phyloP scores from a whole-genome alignment of 768 basidiomycete genomes.

The Russula olivacea region DNA sequence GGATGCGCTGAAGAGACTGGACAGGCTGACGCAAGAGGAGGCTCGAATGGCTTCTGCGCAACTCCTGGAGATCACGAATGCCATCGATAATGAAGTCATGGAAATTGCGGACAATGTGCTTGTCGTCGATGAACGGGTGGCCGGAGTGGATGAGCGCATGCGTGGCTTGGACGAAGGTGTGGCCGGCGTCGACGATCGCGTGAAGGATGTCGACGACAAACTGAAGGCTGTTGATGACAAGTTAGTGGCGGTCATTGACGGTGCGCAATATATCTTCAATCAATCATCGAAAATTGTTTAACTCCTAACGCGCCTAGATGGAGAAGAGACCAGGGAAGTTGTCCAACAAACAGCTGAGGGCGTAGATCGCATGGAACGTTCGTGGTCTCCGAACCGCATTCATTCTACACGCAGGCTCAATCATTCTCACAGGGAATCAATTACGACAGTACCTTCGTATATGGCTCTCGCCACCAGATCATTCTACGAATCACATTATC shows the following conservation, averaged over 20 bases:
- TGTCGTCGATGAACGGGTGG: neutral
- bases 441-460: neutral
- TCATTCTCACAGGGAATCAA: neutral
- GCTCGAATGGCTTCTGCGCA: neutral
- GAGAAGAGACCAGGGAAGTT: no score
- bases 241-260: neutral
- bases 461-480: constrained; percentile 13
- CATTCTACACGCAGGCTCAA: neutral
- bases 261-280: neutral
- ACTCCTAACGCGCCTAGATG: no score
- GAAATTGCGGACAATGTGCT: no score
- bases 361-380: neutral
- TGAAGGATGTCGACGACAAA: neutral
- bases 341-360: neutral
- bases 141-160: no score
- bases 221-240: neutral
- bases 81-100: neutral
- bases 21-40: neutral
- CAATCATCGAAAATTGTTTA: no score
- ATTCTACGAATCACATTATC: neutral
- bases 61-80: neutral
- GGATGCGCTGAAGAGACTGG: neutral
- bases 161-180: no score
- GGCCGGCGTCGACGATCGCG: neutral
- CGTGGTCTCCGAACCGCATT: neutral